phyloP scores from a whole-genome alignment of 148 eudicot species.

The Fagopyrum esculentum region DNA sequence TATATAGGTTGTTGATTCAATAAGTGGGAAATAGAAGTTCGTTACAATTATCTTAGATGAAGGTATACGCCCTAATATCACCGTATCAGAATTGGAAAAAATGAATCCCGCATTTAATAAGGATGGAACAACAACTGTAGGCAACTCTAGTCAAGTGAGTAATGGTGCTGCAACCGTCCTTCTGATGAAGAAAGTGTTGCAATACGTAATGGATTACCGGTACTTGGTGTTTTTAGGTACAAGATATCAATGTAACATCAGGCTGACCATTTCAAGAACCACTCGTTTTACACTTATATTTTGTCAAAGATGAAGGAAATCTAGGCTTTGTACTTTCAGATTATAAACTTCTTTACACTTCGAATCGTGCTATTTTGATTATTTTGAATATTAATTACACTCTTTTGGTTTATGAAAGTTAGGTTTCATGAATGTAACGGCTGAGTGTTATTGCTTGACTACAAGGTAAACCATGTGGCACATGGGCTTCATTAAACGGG shows the following conservation, averaged over 20 bases:
- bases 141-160: constrained; percentile 89
- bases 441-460: too few relatives aligned
- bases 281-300: too few relatives aligned
- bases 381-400: too few relatives aligned
- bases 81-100: constrained; percentile 56
- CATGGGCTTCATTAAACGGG: too few relatives aligned
- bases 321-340: too few relatives aligned
- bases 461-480: too few relatives aligned
- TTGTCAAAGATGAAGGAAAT: too few relatives aligned
- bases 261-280: too few relatives aligned
- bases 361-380: too few relatives aligned
- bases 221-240: constrained; percentile 92
- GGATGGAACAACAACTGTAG: constrained; percentile 92
- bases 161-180: constrained; percentile 98
- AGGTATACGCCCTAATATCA: constrained; percentile 74
- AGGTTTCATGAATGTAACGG: too few relatives aligned
- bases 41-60: constrained; percentile 77
- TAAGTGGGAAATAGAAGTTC: constrained; percentile 84
- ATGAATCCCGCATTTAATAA: constrained; percentile 87
- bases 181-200: constrained; percentile 89
- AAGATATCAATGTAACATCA: neutral
- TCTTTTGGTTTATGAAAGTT: too few relatives aligned
- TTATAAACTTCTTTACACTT: too few relatives aligned
- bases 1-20: constrained; percentile 79
- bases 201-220: constrained; percentile 61